A percentile compares a stretch with the other conserved stretches of the same genome.
These are phyloP conservation scores for Aspergillus arachidicola DNA, from an alignment of 2,329 filamentous ascomycete species.

Conservation along the genomic window DNA sequence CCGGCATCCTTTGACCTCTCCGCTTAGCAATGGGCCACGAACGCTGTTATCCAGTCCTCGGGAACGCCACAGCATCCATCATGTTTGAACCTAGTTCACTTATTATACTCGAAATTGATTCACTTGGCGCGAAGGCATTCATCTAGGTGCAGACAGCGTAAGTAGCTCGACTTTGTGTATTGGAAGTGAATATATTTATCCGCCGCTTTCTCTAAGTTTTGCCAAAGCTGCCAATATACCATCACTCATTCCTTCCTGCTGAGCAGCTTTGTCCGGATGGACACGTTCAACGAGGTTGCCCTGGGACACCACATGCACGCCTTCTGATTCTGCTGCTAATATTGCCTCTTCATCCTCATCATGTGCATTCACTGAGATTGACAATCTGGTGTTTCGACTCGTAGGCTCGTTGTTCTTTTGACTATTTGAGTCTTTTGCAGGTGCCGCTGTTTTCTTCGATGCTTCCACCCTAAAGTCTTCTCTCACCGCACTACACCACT, in stretches of 20 bases:
- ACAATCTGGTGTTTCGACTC: conserved; percentile 20
- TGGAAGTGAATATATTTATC: conserved; percentile 20
- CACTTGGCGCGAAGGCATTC: neutral
- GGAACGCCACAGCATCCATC: neutral
- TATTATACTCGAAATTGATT: neutral
- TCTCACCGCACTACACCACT: conserved; percentile 78
- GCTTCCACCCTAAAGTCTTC: conserved; percentile 81
- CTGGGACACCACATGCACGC: conserved; percentile 25
- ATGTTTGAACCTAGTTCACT: neutral
- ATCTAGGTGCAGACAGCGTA: neutral
- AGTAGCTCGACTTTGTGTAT: neutral
- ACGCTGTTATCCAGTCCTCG: neutral
- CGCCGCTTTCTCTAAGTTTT: conserved; percentile 51
- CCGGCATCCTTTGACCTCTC: neutral
- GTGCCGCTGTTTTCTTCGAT: conserved; percentile 60
- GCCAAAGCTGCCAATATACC: conserved; percentile 62
- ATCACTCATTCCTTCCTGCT: conserved; percentile 54
- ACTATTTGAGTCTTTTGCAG: conserved; percentile 26
- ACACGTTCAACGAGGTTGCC: conserved; percentile 16
- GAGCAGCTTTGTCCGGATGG: conserved; percentile 16
- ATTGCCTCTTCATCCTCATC: conserved; percentile 55
- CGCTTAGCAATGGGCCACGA: neutral
- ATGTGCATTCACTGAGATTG: conserved; percentile 25
- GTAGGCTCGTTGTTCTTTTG: conserved; percentile 31
- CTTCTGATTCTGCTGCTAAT: conserved; percentile 34